Percentiles rank a stretch among this genome's conserved stretches.
Conservation (phyloP, 306 rosid genomes). For the Quercus suber region DNA sequence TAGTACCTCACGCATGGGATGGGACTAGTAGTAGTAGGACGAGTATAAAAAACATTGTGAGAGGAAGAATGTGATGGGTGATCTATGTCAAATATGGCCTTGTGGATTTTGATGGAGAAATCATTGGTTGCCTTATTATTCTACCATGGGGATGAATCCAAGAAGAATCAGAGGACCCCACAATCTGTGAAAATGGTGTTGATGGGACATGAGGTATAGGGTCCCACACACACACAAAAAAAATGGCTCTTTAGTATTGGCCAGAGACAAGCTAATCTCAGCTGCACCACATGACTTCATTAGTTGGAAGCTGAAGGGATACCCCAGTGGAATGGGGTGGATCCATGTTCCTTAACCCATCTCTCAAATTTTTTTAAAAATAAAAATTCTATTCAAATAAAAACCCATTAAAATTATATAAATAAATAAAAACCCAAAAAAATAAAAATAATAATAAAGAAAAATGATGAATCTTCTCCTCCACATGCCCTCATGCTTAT, state of each 20-base stretch:
- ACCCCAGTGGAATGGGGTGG: constrained; percentile 57
- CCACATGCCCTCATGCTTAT: constrained; percentile 54
- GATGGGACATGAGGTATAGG: constrained; percentile 38
- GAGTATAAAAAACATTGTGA: not conserved
- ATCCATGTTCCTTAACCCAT: constrained; percentile 42
- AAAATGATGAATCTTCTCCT: constrained; percentile 47
- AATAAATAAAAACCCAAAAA: not conserved
- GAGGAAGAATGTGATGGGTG: not conserved
- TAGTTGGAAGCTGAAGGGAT: constrained; percentile 49
- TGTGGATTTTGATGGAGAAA: constrained; percentile 10
- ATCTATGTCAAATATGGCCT: constrained; percentile 17
- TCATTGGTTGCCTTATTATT: constrained; percentile 23
- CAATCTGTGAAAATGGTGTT: constrained; percentile 22
- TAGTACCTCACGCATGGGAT: not conserved
- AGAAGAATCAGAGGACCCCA: constrained; percentile 22
- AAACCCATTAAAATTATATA: no score
- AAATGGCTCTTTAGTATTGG: constrained; percentile 24
- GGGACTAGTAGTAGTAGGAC: not conserved
- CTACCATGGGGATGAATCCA: constrained; percentile 10
- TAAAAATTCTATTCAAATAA: not conserved
- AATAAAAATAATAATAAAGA: not conserved
- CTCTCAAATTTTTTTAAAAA: not conserved
- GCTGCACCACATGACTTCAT: constrained; percentile 59
- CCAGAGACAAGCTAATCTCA: constrained; percentile 53
- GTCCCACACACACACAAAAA: constrained; percentile 11